These are phyloP conservation scores for Primulina tabacum DNA, from an alignment of 257 asterid species.

Conservation along the genomic window DNA sequence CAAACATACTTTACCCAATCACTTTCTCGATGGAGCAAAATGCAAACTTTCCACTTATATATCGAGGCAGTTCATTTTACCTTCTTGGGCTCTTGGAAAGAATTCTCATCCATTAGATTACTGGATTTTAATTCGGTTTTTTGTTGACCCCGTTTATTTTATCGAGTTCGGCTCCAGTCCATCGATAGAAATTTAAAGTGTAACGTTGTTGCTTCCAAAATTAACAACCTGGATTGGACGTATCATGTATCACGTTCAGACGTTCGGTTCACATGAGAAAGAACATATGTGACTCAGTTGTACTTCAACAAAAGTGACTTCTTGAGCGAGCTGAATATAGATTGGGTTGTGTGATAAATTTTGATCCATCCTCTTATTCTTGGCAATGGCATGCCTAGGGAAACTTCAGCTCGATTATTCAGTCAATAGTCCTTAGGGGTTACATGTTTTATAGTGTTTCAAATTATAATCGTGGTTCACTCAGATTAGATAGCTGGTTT, in stretches of 20 bases:
- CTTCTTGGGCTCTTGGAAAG: slow-evolving; percentile 64
- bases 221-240: slow-evolving; percentile 61
- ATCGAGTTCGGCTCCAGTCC: slow-evolving; percentile 44
- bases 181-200: slow-evolving; percentile 42
- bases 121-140: slow-evolving; percentile 52
- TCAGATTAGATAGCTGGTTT: no score
- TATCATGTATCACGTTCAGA: not conserved
- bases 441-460: no score
- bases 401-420: no score
- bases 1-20: not conserved
- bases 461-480: no score
- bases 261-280: not conserved
- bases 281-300: not conserved
- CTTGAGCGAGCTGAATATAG: no score
- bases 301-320: not conserved
- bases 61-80: slow-evolving; percentile 29
- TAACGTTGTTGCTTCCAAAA: slow-evolving; percentile 48
- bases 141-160: slow-evolving; percentile 41
- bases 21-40: not conserved
- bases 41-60: not conserved
- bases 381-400: no score
- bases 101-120: slow-evolving; percentile 70
- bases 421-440: no score
- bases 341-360: no score
- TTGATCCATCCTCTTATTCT: no score